Evolutionary conservation across 768 basidiomycete species (phyloP).

Genomic region (Coprinopsis sp.): DNA sequence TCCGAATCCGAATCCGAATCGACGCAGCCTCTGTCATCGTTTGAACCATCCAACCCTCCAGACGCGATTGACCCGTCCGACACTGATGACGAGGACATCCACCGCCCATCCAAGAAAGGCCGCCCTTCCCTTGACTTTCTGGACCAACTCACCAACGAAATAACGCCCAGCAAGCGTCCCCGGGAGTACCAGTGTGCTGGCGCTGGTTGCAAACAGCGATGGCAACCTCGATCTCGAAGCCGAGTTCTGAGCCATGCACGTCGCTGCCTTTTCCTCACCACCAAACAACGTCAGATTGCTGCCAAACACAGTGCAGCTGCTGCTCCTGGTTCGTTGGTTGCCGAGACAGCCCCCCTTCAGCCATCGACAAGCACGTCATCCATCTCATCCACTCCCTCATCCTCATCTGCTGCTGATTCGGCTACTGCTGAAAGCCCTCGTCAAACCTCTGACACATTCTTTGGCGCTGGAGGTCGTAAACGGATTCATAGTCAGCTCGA

Average conservation of each 20-base stretch:
- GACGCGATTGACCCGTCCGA: too few relatives aligned
- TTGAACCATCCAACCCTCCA: too few relatives aligned
- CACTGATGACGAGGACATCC: background rate
- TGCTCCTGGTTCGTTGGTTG: conserved; percentile 14
- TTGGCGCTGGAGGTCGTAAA: conserved; percentile 11
- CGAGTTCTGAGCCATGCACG: conserved; percentile 14
- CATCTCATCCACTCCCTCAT: background rate
- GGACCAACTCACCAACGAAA: conserved; percentile 9
- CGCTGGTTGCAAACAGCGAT: conserved; percentile 1
- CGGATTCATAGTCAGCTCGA: conserved; percentile 10
- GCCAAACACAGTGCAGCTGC: conserved; percentile 7
- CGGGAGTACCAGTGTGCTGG: conserved; percentile 3
- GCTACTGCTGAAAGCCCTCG: background rate
- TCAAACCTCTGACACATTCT: conserved; percentile 7
- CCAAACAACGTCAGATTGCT: conserved; percentile 7
- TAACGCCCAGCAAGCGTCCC: too few relatives aligned
- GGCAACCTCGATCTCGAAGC: conserved; percentile 1
- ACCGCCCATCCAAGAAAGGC: background rate
- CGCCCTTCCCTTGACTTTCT: conserved; percentile 8
- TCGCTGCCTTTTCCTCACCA: conserved; percentile 10
- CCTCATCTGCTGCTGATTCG: background rate
- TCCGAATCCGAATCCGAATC: too few relatives aligned
- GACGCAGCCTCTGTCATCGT: too few relatives aligned
- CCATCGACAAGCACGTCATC: too few relatives aligned
- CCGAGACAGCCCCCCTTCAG: background rate